Conservation (phyloP, 2,329 filamentous ascomycete genomes). For the Cordyceps tenuipes region DNA sequence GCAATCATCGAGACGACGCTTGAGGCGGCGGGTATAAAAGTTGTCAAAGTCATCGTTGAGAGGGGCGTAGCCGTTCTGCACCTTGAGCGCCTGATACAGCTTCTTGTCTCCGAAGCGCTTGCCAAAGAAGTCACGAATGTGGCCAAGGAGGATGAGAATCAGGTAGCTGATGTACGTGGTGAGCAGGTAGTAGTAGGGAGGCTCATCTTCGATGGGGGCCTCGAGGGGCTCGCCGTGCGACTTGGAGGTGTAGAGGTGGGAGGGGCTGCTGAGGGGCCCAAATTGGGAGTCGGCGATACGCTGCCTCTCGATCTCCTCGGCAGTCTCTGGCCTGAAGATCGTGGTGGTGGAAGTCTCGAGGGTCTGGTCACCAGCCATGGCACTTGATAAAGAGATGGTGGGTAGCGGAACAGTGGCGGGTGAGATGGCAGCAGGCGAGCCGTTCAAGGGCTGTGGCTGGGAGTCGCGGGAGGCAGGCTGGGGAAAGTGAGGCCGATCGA, state of each 20-base stretch:
- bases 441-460: constrained; percentile 19
- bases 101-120: constrained; percentile 85
- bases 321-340: constrained; percentile 79
- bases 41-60: constrained; percentile 98
- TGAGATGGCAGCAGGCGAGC: constrained; percentile 56
- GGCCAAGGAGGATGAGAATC: constrained; percentile 88
- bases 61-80: constrained; percentile 83
- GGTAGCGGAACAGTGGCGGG: constrained; percentile 71
- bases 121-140: constrained; percentile 95
- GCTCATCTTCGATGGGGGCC: constrained; percentile 85
- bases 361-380: constrained; percentile 63
- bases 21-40: constrained; percentile 89
- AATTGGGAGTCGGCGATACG: constrained; percentile 83
- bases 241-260: constrained; percentile 82
- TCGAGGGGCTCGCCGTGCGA: constrained; percentile 74
- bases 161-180: constrained; percentile 99
- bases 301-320: constrained; percentile 69
- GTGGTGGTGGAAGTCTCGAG: constrained; percentile 66
- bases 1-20: constrained; percentile 92
- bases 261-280: constrained; percentile 70
- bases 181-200: constrained; percentile 91
- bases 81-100: constrained; percentile 71
- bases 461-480: not conserved
- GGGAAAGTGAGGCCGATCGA: not conserved
- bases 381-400: constrained; percentile 85